Evolutionary conservation across 1,284 basidiomycete species (phyloP).

Genomic region (Tranzscheliella williamsii): DNA sequence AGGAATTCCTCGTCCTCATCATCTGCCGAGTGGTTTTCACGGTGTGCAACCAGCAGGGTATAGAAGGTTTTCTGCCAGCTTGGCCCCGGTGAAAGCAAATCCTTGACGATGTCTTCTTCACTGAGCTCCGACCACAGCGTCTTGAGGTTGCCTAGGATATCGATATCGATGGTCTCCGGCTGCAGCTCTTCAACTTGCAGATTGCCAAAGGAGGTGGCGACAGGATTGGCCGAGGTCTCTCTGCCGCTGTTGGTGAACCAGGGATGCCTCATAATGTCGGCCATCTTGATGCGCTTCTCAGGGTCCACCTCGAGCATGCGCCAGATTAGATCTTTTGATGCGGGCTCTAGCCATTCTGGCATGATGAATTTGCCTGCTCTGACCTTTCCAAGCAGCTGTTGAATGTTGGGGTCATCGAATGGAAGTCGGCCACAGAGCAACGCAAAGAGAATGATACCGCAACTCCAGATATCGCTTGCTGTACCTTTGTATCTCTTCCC

Average conservation of each 20-base stretch:
- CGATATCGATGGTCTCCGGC: constrained; percentile 71
- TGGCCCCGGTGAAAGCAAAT: constrained; percentile 38
- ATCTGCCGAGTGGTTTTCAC: constrained; percentile 56
- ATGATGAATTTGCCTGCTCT: constrained; percentile 79
- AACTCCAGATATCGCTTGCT: constrained; percentile 94
- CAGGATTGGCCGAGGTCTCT: constrained; percentile 50
- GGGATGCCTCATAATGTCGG: constrained; percentile 81
- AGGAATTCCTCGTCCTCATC: constrained; percentile 52
- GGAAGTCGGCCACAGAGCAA: constrained; percentile 87
- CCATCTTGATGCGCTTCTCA: constrained; percentile 80
- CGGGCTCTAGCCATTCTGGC: constrained; percentile 73
- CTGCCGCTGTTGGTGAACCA: constrained; percentile 76
- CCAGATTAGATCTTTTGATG: constrained; percentile 79
- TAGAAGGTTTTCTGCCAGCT: constrained; percentile 61
- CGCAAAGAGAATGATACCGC: constrained; percentile 92
- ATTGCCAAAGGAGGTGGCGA: constrained; percentile 41
- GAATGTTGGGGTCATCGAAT: constrained; percentile 87
- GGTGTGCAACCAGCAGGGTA: constrained; percentile 54
- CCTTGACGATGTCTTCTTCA: constrained; percentile 44
- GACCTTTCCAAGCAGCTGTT: constrained; percentile 79
- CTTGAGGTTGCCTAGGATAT: constrained; percentile 86
- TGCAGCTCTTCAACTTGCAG: constrained; percentile 61
- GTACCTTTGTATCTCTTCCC: constrained; percentile 80
- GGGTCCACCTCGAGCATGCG: constrained; percentile 87
- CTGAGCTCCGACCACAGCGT: constrained; percentile 74